Evolutionary conservation across 495 filamentous ascomycete species (phyloP).

Genomic region (Sabuloglossum arenarium): DNA sequence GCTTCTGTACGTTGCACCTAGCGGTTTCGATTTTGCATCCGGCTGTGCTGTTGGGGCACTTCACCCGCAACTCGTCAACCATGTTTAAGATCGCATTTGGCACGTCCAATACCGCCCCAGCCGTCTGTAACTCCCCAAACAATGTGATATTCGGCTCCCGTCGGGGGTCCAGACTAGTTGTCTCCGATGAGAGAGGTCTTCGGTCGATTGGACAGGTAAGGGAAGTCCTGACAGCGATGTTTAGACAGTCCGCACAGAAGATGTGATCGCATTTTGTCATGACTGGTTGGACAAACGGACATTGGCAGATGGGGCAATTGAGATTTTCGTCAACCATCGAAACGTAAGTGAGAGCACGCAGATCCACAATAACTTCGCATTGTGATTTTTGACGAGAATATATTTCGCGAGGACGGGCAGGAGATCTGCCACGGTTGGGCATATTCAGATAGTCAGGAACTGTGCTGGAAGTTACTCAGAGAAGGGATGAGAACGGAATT

Average conservation of each 20-base stretch:
- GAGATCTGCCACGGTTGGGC: background rate
- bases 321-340: conserved; percentile 51
- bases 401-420: background rate
- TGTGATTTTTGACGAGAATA: background rate
- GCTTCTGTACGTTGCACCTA: conserved; percentile 47
- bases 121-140: background rate
- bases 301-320: conserved; percentile 66
- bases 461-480: too few relatives aligned
- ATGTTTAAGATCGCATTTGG: conserved; percentile 38
- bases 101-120: conserved; percentile 10
- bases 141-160: background rate
- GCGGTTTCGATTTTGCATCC: conserved; percentile 44
- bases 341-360: conserved; percentile 50
- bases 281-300: conserved; percentile 50
- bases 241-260: conserved; percentile 57
- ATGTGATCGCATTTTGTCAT: conserved; percentile 52
- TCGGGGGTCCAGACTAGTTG: background rate
- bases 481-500: too few relatives aligned
- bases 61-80: conserved; percentile 55
- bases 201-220: background rate
- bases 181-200: background rate
- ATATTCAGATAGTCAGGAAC: too few relatives aligned
- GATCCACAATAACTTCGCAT: conserved; percentile 24
- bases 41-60: conserved; percentile 39
- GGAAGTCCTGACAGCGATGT: conserved; percentile 21